Evolutionary conservation across 345 rosid genomes (phyloP), one percentile per base, ranked within the genome.

Genomic region (Heritiera littoralis): DNA sequence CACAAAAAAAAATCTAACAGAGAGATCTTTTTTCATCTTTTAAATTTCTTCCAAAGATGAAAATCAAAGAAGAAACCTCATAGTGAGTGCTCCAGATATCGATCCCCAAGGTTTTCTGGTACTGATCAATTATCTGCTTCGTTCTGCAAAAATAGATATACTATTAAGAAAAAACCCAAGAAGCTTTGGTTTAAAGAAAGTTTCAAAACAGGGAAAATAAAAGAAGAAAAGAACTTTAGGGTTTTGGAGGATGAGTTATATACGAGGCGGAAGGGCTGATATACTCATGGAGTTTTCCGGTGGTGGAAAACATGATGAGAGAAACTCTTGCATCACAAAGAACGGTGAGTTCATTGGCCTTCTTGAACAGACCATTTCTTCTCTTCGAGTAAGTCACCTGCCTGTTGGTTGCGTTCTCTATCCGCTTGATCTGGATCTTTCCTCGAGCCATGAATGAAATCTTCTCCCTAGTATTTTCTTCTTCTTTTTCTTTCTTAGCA

Each of bases 351-450:
- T 92, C 98, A 41, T 81, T 78, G 40, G 98, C 98, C 79, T 92
- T 93, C 93, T 93, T 90, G 92, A 90, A 90, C 60, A 93, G 83
- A 49, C 96, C 96, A 63, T 86, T 92, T 80, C 94, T 81, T 76
- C 98, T 80, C 86, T 89, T 92, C 11, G 96, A 91, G 77, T 83
- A 93, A 35, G 98, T 93, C 59, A 91, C 93, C 74, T 93, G 95
- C 82, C 97, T 81, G 87, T 86, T 92, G 15, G 97, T 93, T n/a
- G 90, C 76, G 90, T 92, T 93, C 91, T 92, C 97, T 45, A 90
- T 93, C 84, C 83, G 89, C 91, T 86, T 90, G 90, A 93, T 93
- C 92, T 92, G 91, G 86, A 88, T 92, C 93, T 90, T 89, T 64
- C 94, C 97, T 79, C 97, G 81, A 80, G 93, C 90, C 96, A 92